phyloP scores from a whole-genome alignment of 306 rosid genomes.

The Quercus berberidifolia region DNA sequence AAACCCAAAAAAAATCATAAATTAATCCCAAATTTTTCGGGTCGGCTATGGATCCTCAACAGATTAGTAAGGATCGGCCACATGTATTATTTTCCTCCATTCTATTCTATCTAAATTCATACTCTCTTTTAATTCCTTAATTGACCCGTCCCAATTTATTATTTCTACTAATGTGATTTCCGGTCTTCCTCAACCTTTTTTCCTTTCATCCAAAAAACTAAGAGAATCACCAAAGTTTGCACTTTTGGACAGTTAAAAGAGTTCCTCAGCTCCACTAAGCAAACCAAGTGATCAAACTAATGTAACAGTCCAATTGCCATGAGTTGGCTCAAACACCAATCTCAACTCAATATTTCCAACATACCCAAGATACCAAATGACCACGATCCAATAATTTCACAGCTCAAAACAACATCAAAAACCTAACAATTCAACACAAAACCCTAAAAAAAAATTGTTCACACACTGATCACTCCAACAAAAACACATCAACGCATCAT shows the following conservation, averaged over 20 bases:
- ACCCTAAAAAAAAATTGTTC: neutral
- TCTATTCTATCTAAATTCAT: no score
- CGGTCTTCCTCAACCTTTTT: no score
- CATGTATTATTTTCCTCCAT: no score
- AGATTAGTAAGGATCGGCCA: no score
- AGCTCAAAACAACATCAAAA: conserved; percentile 5
- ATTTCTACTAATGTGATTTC: no score
- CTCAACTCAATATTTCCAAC: conserved; percentile 4
- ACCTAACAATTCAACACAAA: neutral
- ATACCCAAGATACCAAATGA: conserved; percentile 2
- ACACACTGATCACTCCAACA: neutral
- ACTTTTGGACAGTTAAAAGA: neutral
- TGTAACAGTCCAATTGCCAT: neutral
- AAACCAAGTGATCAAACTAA: conserved; percentile 2
- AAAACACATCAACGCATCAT: neutral
- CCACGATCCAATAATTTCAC: neutral
- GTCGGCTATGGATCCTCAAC: no score
- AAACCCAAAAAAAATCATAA: no score
- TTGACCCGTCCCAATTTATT: no score
- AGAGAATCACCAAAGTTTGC: neutral
- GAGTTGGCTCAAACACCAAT: neutral
- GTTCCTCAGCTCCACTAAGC: neutral
- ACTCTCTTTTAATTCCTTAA: no score
- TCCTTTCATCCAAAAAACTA: neutral
- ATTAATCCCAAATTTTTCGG: no score